Base-by-base conservation (phyloP, 2,329 filamentous ascomycete species). In the Ophiostoma ips region DNA sequence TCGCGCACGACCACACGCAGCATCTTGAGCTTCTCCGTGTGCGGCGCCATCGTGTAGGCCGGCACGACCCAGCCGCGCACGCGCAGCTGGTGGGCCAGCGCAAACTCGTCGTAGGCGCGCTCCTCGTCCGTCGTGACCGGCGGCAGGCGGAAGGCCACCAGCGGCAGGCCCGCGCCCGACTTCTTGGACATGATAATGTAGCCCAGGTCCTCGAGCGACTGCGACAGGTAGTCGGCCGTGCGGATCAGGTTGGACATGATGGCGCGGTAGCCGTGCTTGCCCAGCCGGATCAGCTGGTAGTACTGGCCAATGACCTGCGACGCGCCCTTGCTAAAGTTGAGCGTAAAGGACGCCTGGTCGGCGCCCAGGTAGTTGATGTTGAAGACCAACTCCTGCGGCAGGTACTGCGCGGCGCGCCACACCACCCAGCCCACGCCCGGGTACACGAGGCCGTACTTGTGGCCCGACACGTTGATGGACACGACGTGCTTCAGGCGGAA, bases 301-400 rank as follows among this genome's bases (percentile, higher is more conserved):
- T 95, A 96, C 68, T 96, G 90, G 28, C 87, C 90, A 55, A 96
- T 94, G 61, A 95, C 86, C 63, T 95, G 89, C 6, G 84, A 87
- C 12, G 90, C 90, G 51, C 89, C 89, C 66, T 95, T 94, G 62
- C 86, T 94, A 72, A 96, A 96, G 73, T 96, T 96, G 53, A 96
- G 79, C 0, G 90, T 95, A 70, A 95, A 95, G 3, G 87, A 95
- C 2, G 88, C 84, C 65, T 96, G 90, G 62, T 95, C 87, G 11
- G 90, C 89, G 46, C 90, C 90, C 6, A 95, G 83, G 69, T 96
- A 96, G 75, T 95, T 95, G 76, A 96, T 95, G 75, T 95, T 95
- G 78, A 96, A 96, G 60, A 96, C 87, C 19, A 95, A 81, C 61
- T 95, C 89, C 62, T 90, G 76, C 8, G 90, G 90, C 3, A 95